A percentile compares a stretch with the other conserved stretches of the same genome.
Evolutionary conservation across 1,139 yeast species (phyloP).

Genomic region (Debaryomyces nepalensis): DNA sequence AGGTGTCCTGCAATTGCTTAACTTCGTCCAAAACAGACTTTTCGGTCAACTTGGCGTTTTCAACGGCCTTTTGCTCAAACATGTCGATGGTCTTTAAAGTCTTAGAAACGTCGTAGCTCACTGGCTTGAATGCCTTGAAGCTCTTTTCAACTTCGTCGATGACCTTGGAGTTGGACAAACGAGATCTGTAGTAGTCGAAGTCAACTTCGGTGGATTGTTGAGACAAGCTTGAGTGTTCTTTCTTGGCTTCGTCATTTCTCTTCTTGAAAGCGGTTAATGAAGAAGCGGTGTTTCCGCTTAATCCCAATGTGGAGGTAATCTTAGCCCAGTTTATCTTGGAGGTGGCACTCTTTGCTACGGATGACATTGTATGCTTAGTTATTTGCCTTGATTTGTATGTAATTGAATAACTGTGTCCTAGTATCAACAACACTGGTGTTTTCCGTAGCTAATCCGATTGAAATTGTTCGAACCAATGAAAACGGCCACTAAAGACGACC

Average conservation of each 20-base stretch:
- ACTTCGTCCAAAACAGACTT: constrained; percentile 85
- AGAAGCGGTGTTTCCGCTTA: constrained; percentile 90
- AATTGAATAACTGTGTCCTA: constrained; percentile 4
- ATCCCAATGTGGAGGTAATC: constrained; percentile 84
- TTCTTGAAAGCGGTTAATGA: constrained; percentile 92
- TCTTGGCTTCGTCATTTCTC: constrained; percentile 98
- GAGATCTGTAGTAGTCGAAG: constrained; percentile 76
- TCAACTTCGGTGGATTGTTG: constrained; percentile 79
- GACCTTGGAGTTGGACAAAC: constrained; percentile 80
- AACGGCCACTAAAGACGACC: too few relatives aligned
- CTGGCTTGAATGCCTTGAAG: constrained; percentile 77
- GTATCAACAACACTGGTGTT: constrained; percentile 5
- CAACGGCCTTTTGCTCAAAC: constrained; percentile 93
- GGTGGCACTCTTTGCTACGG: constrained; percentile 70
- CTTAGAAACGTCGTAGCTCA: constrained; percentile 82
- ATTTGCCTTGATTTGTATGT: constrained; percentile 2
- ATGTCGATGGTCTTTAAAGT: constrained; percentile 91
- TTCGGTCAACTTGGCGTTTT: constrained; percentile 95
- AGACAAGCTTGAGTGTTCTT: constrained; percentile 70
- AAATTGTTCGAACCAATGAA: constrained; percentile 10
- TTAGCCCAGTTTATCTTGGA: constrained; percentile 95
- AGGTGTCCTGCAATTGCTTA: constrained; percentile 81
- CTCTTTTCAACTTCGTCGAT: constrained; percentile 83
- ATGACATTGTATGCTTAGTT: constrained; percentile 35
- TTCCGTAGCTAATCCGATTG: constrained; percentile 11